A percentile compares a stretch with the other conserved stretches of the same genome.
Conservation (phyloP, 805 yeast genomes). For the Candida parachauliodes region DNA sequence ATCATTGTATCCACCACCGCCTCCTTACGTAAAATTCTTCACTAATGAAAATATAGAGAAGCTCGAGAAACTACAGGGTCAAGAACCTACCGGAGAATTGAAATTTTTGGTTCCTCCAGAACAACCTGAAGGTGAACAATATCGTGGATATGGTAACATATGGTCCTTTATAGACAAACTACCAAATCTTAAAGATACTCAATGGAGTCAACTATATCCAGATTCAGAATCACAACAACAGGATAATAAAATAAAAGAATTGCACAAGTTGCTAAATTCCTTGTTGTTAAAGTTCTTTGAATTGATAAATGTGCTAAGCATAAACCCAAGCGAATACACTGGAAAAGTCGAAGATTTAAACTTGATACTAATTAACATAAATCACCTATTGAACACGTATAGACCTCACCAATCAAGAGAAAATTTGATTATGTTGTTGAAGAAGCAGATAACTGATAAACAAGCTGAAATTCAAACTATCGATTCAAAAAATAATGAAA, state of each 20-base stretch:
- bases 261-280: slow-evolving; percentile 77
- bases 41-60: slow-evolving; percentile 61
- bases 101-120: slow-evolving; percentile 63
- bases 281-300: slow-evolving; percentile 77
- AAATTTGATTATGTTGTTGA: slow-evolving; percentile 69
- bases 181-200: slow-evolving; percentile 72
- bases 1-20: slow-evolving; percentile 92
- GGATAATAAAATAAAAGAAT: slow-evolving; percentile 54
- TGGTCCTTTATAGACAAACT: slow-evolving; percentile 82
- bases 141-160: slow-evolving; percentile 83
- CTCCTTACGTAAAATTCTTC: slow-evolving; percentile 72
- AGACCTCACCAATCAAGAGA: slow-evolving; percentile 95
- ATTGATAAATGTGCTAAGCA: slow-evolving; percentile 70
- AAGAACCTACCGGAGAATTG: slow-evolving; percentile 36
- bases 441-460: slow-evolving; percentile 66
- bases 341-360: slow-evolving; percentile 75
- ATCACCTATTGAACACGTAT: slow-evolving; percentile 86
- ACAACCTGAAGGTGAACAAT: slow-evolving; percentile 59
- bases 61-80: slow-evolving; percentile 16
- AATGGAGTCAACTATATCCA: slow-evolving; percentile 68
- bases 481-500: slow-evolving; percentile 35
- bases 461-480: slow-evolving; percentile 48
- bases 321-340: slow-evolving; percentile 61
- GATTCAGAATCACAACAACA: slow-evolving; percentile 22
- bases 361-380: slow-evolving; percentile 79